Evolutionary conservation across 805 yeast genomes (phyloP), one percentile per base, ranked within the genome.

Genomic region (Starmerella powellii): DNA sequence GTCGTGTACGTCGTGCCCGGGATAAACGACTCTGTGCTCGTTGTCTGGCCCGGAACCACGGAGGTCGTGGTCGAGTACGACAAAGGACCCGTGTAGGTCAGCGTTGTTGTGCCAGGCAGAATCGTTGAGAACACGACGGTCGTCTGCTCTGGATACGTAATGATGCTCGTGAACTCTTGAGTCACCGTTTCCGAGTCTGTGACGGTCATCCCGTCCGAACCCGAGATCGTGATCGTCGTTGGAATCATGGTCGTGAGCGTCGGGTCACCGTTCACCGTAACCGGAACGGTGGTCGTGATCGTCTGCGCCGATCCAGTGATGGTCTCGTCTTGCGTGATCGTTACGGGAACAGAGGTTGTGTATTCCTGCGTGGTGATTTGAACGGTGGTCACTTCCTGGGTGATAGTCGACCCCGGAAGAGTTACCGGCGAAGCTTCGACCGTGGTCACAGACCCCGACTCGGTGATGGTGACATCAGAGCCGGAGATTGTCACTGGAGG

Each of bases 1-100:
- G 47, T 37, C 1, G 47, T 44, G 27, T 30, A 31, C 3, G 47
- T 37, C 2, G 45, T 20, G 4, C 41, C 50, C 4, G 49, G 39
- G 6, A 42, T 32, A 15, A 34, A 19, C 6, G 44, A 41, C n/a
- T 26, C 35, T 6, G 42, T 34, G 2, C 20, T 24, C 1, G 19
- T 16, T 2, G 42, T 31, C 11, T 17, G 19, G 3, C 44, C 51
- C 5, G 42, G 28, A 16, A 45, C 31, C 4, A 38, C 38, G 4
- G 47, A 38, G 6, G 37, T 24, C 8, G 20, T 15, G 4, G 50
- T 46, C n/a, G 31, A n/a, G 6, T 24, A 21, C 2, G 34, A 12
- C 8, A 45, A 31, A 6, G 21, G 24, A 4, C 38, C 49, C 3
- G 45, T 44, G 3, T 37, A 4, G 5, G 41, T 37, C 15, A 43